Base-by-base conservation (phyloP, 1,139 yeast species). In the Lodderomyces parapsilosis region DNA sequence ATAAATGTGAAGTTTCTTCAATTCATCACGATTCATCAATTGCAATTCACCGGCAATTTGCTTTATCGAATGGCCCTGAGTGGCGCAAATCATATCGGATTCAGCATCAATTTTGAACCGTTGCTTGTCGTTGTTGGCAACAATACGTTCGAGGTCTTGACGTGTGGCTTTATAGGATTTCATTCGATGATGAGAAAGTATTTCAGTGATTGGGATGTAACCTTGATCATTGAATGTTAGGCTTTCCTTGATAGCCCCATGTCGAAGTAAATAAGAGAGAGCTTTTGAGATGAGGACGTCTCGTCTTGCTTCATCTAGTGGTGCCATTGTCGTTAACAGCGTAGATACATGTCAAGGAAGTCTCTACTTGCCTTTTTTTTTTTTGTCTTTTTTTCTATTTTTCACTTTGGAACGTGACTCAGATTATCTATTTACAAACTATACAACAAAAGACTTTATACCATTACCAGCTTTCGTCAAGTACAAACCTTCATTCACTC, bases 21-120 rank as follows among this genome's bases (percentile, higher is more conserved):
- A 40, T 11, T 61, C 56, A 2, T 47, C 56, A 9, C 44, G 27
- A n/a, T 55, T 49, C 19, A 70, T 49, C 20, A 37, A 32, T 13
- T 46, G 71, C 19, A 78, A 72, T 13, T 56, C 57, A 27, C 74
- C 73, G 13, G 49, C 51, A 0, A 85, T 74, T 1, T 65, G 57
- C 22, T 62, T 53, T 11, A 93, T 66, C 0, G 96, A 82, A 60
- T 93, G 99, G 7, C 99, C 99, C 61, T 93, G 99, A 44, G 83
- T 84, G 1, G 99, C 99, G 57, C 97, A 80, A 11, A 93, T 85
- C 31, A 27, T 42, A 41, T 45, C 53, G 2, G 49, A 57, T 15
- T 31, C 40, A 3, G 15, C 6, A 35, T 54, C 61, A 35, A 79
- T 56, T 18, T 71, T 65, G 62, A 83, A 93, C 46, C 99, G 63